These are phyloP conservation scores for Aspergillus transmontanensis DNA, from an alignment of 2,329 filamentous ascomycete genomes.

Conservation along the genomic window DNA sequence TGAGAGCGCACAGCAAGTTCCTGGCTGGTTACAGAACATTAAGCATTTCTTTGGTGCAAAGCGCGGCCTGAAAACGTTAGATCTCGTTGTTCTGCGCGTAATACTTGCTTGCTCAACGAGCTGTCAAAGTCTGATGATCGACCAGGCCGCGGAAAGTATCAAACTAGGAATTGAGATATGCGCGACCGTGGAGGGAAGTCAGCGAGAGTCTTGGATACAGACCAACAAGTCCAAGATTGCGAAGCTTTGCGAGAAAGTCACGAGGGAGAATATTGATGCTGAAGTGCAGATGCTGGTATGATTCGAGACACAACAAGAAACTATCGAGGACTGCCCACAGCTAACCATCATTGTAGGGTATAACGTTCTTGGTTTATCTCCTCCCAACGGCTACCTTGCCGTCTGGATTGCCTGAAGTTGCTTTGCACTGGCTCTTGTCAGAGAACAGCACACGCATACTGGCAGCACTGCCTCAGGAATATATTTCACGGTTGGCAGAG, in stretches of 20 bases:
- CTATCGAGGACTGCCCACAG: not conserved
- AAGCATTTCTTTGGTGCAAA: conserved; percentile 43
- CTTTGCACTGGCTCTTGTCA: conserved; percentile 29
- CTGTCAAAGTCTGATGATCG: conserved; percentile 28
- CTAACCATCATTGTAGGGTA: conserved; percentile 27
- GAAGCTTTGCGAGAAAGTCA: conserved; percentile 43
- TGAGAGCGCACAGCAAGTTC: conserved; percentile 21
- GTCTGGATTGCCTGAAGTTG: conserved; percentile 27
- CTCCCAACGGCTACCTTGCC: conserved; percentile 27
- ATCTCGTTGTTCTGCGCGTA: conserved; percentile 43
- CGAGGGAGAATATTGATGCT: conserved; percentile 28
- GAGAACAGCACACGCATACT: conserved; percentile 25
- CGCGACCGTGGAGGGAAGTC: conserved; percentile 34
- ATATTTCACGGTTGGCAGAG: conserved; percentile 35
- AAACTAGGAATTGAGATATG: conserved; percentile 39
- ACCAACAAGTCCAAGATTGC: conserved; percentile 36
- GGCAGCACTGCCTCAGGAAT: conserved; percentile 24
- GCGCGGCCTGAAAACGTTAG: conserved; percentile 43
- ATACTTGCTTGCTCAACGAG: conserved; percentile 44
- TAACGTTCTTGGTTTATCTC: conserved; percentile 34
- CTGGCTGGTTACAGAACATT: conserved; percentile 38
- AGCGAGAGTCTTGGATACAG: conserved; percentile 38
- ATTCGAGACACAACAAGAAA: not conserved
- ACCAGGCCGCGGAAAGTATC: conserved; percentile 38
- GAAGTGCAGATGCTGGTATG: conserved; percentile 40